Evolutionary conservation across 495 filamentous ascomycete species (phyloP), one percentile per base, ranked within the genome.

Genomic region (Tuber indicum): DNA sequence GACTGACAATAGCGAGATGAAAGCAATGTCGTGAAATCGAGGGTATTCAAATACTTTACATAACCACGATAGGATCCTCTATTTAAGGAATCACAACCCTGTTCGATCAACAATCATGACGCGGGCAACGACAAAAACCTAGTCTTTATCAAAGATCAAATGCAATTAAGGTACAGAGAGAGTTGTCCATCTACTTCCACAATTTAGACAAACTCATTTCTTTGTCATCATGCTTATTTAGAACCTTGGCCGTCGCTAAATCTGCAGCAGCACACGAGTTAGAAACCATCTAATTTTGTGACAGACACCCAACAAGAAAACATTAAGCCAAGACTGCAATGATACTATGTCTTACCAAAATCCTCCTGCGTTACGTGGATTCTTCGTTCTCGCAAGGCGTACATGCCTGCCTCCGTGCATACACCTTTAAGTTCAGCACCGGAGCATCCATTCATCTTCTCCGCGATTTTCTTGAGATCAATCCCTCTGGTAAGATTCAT

Each of bases 161-260:
- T 36, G 58, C 58, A 66, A 66, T 19, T 36, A 36, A 26, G 32
- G 58, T 19, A 66, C 58, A 66, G 58, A 36, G 32, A 66, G 26
- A 66, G 58, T 19, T 66, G 58, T 36, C 71, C n/a, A 21, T 78
- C 70, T 93, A 97, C 89, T 97, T 97, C 92, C 93, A 97, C 82
- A 97, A 86, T 86, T 97, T 97, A 75, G 90, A 91, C 78, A 97
- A 87, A 85, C 89, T 91, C 76, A 91, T 93, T 85, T 97, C 94
- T 88, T 98, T 99, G 84, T 99, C 96, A 82, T 99, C 96, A 84
- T 99, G 96, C 88, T 98, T 98, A 88, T 98, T 98, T 83, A 99
- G 89, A 72, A 99, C 95, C 92, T 99, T 99, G 83, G 96, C 96
- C 6, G 96, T 98, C 42, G 96, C 96, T 79, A 99, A 88, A 84